These are phyloP conservation scores for Saccharomycodes ludwigii DNA, from an alignment of 805 yeast genomes.

Conservation along the genomic window DNA sequence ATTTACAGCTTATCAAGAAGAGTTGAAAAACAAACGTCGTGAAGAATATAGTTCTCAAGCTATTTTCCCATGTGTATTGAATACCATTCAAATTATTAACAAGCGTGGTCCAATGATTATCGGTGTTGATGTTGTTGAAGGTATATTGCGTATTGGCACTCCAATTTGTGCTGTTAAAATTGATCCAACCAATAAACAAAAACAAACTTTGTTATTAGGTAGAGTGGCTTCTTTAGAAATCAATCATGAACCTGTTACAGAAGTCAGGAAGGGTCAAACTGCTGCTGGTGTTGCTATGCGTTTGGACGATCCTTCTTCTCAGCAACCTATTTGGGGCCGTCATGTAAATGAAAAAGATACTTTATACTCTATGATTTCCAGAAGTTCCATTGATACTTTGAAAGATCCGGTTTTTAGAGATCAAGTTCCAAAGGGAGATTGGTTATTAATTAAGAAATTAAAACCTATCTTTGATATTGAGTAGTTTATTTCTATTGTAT, in stretches of 20 bases:
- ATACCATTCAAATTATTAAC: conserved; percentile 91
- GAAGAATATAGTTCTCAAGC: conserved; percentile 81
- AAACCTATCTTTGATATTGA: conserved; percentile 79
- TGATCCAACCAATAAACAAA: conserved; percentile 75
- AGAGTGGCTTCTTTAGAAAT: conserved; percentile 89
- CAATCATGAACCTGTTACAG: conserved; percentile 72
- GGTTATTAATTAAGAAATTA: conserved; percentile 82
- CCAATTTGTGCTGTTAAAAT: conserved; percentile 89
- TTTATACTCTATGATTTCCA: conserved; percentile 77
- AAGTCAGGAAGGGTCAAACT: conserved; percentile 88
- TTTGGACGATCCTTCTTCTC: conserved; percentile 81
- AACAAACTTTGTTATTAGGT: conserved; percentile 61
- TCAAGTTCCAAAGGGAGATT: conserved; percentile 86
- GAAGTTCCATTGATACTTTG: conserved; percentile 91
- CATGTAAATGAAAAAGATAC: conserved; percentile 91
- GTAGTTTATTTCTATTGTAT: too few relatives aligned
- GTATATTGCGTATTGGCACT: conserved; percentile 79
- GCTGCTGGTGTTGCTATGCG: conserved; percentile 98
- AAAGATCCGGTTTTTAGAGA: conserved; percentile 97
- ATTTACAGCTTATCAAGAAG: conserved; percentile 82
- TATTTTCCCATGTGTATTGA: conserved; percentile 88
- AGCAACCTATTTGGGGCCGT: conserved; percentile 98
- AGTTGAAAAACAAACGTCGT: conserved; percentile 81
- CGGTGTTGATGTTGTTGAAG: conserved; percentile 96
- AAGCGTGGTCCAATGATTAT: conserved; percentile 98